A percentile compares a stretch with the other conserved stretches of the same genome.
Evolutionary conservation across 768 basidiomycete genomes (phyloP).

Genomic region (Lentinus tigrinus): DNA sequence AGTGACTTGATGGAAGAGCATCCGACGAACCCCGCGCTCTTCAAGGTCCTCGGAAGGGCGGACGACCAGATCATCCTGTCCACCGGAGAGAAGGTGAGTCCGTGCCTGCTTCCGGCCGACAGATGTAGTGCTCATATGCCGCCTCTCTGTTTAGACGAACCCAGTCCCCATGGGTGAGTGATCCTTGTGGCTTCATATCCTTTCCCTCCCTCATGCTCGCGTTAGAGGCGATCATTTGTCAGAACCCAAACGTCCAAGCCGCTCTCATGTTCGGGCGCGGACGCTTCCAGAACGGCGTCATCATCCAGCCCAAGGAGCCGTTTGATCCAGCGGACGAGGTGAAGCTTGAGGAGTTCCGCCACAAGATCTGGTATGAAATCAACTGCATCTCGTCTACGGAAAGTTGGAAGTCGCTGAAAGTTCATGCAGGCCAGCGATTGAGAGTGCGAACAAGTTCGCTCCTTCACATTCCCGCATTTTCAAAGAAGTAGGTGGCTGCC

Average conservation of each 20-base stretch:
- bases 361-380: constrained; percentile 34
- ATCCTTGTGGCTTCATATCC: neutral
- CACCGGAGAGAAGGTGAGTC: constrained; percentile 34
- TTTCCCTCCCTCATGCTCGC: neutral
- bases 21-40: constrained; percentile 36
- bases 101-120: too few species aligned
- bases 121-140: too few species aligned
- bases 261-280: constrained; percentile 43
- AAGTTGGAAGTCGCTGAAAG: neutral
- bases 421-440: constrained; percentile 29
- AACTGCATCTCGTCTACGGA: neutral
- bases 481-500: constrained; percentile 37
- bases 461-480: constrained; percentile 46
- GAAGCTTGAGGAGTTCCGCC: constrained; percentile 33
- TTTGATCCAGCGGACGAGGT: constrained; percentile 33
- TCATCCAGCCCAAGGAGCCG: constrained; percentile 35
- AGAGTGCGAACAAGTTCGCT: constrained; percentile 40
- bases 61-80: constrained; percentile 47
- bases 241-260: constrained; percentile 32
- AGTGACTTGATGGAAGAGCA: constrained; percentile 42
- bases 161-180: constrained; percentile 35
- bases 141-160: constrained; percentile 31
- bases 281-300: constrained; percentile 37
- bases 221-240: constrained; percentile 34
- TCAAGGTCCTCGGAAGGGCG: constrained; percentile 39